Evolutionary conservation across 257 asterid genomes (phyloP).

Genomic region (Datura wrightii): DNA sequence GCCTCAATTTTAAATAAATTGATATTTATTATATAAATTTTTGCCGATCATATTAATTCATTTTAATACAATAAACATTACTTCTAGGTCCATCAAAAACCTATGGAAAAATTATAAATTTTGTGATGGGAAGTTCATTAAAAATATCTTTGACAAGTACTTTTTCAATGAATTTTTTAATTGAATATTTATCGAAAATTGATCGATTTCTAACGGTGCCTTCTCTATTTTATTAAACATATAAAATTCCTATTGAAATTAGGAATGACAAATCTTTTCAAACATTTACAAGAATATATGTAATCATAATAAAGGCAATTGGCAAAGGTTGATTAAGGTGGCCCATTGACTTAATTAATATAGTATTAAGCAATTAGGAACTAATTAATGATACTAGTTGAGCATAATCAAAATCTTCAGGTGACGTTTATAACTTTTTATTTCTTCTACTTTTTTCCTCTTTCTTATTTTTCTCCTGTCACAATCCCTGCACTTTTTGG

Average conservation of each 20-base stretch:
- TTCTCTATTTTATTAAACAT: no score
- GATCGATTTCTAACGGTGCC: no score
- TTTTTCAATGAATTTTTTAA: no score
- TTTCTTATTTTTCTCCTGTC: conserved; percentile 32
- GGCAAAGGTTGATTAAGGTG: background rate
- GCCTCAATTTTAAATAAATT: no score
- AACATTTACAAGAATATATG: background rate
- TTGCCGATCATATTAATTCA: no score
- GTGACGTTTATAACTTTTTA: conserved; percentile 18
- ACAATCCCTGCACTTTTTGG: conserved; percentile 42
- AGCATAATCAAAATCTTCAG: conserved; percentile 22
- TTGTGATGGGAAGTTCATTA: no score
- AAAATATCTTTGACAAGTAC: no score
- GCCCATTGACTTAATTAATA: background rate
- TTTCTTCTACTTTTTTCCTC: conserved; percentile 20
- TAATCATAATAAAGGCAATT: background rate
- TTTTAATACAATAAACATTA: no score
- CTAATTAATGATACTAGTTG: background rate
- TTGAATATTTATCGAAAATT: no score
- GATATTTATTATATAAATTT: no score
- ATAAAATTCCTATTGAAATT: background rate
- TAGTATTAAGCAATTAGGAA: background rate
- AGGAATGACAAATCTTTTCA: background rate
- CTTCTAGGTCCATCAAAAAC: no score
- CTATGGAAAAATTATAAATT: no score